Base-by-base conservation (phyloP, 75 land plant species). In the Selaginella moellendorffii region DNA sequence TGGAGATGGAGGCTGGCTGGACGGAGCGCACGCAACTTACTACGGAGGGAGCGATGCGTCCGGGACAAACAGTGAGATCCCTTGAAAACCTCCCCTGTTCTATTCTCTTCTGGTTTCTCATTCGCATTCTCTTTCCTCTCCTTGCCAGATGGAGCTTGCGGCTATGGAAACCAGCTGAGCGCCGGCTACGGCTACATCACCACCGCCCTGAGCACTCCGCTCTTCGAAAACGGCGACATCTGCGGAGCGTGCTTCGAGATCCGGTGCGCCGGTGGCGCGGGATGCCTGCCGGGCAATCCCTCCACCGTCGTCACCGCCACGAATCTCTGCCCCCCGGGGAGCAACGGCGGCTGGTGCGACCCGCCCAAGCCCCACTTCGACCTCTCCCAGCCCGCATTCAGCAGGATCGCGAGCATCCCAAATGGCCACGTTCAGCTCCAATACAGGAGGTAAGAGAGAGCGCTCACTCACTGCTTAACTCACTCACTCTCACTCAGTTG, bases 271-370 rank as follows among this genome's bases (percentile, higher is more conserved):
- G 24, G 29, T 21, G 69, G 8, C 59, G 1, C 63, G 5, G 46
- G 46, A 52, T 71, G 79, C 61, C 31, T 42, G 9, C 65, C 42
- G 18, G 72, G 72, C 28, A 27, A 31, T 12, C 65, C 65, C 1
- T 28, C 30, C 46, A 36, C 61, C 62, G 14, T 27, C 30, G 67
- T 85, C 10, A 80, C 88, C 10, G 88, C 80, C 61, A 85, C 85
- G 58, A 85, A 85, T 68, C 76, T 79, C 65, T 85, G 88, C 80
- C 88, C 88, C 19, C 52, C 69, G 0, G 77, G 64, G 62, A 77
- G 81, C 73, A 61, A 68, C 25, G 85, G 88, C n/a, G 88, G 88
- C 17, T 82, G 83, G 82, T 85, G 88, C 65, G 74, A 85, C 52
- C 72, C 74, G 0, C 88, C 88, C 8, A 69, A 64, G 30, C 66